Base-by-base conservation (phyloP, 768 basidiomycete genomes). In the Tephrocybe rancida region DNA sequence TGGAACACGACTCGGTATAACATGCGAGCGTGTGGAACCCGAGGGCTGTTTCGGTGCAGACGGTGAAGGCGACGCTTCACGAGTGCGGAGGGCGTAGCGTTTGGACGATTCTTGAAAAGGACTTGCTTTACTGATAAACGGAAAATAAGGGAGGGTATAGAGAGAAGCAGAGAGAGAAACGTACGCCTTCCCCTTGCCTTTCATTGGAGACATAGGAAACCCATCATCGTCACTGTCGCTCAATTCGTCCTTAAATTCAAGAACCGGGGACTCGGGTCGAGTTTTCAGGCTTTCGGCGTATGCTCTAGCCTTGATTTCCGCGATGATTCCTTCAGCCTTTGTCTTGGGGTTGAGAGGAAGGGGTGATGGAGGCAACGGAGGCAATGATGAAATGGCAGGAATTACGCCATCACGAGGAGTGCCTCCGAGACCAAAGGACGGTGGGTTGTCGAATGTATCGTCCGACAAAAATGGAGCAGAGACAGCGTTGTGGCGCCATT, bases 271-370 rank as follows among this genome's bases (percentile, higher is more conserved):
- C 5, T 63, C 65, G 3, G 84, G 80, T 2, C 79, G 76, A 60
- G 77, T 82, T n/a, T 72, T 75, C 22, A 68, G 60, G 6, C 57
- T 73, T 19, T 69, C 73, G 50, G 81, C 82, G 44, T 72, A 77
- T 5, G 83, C 86, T 56, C 73, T 76, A n/a, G 80, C 83, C 69
- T 79, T 87, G 56, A 90, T 87, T 30, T 81, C 73, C 6, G 80
- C 84, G 42, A 90, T 83, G 26, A 88, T 73, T 60, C 76, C 72
- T 14, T 78, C 78, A 2, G 87, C 74, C 64, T 84, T 88, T 24
- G 66, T 64, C 18, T 60, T 69, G 27, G 67, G 64, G 54, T 76
- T 69, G 26, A 78, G 65, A 21, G 64, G 61, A 34, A 70, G 60
- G 3, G 75, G 72, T 1, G 69, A 70, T 14, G 66, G 52, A 1